Evolutionary conservation across 345 rosid species (phyloP), one percentile per base, ranked within the genome.

Genomic region (Pistacia atlantica): DNA sequence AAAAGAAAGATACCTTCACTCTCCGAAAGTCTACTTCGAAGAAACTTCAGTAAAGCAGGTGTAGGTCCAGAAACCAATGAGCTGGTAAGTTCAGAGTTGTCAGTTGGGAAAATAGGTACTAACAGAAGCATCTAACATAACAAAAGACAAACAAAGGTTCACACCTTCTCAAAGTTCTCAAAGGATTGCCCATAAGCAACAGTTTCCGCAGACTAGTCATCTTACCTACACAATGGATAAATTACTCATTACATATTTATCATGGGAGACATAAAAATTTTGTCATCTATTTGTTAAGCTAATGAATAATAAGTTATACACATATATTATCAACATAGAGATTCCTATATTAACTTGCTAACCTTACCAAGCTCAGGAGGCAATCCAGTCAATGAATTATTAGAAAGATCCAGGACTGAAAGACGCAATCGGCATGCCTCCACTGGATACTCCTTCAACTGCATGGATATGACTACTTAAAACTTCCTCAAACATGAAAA

Each of bases 31-130:
- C 94, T 92, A 80, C 98, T 91, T 80, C 89, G 85, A 79, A 95
- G 97, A 81, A 83, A 87, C 89, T 82, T 90, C 88, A 95, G 69
- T 78, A 95, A 87, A 65, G 94, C 84, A 86, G 90, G 84, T 52
- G 99, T 90, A 51, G 99, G 97, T 74, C 99, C 99, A 77, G 91
- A 85, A 68, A 95, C 97, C 89, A 95, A 77, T 33, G 99, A 80
- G 85, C 99, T 93, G 90, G 78, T 72, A 56, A 51, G 12, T 71
- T 42, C 38, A 72, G 65, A 75, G 63, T 42, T 8, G 65, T 14
- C 46, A 66, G 59, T 46, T 48, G 56, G 33, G 55, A 66, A 58
- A 85, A 74, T 72, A 66, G 75, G 51, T 71, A 79, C 71, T 64
- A 62, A 71, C 37, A 22, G 51, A 73, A 78, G 62, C 65, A 58